These are phyloP conservation scores for Coccomyxa sp. DNA, from an alignment of 139 green algal genomes.

Conservation along the genomic window DNA sequence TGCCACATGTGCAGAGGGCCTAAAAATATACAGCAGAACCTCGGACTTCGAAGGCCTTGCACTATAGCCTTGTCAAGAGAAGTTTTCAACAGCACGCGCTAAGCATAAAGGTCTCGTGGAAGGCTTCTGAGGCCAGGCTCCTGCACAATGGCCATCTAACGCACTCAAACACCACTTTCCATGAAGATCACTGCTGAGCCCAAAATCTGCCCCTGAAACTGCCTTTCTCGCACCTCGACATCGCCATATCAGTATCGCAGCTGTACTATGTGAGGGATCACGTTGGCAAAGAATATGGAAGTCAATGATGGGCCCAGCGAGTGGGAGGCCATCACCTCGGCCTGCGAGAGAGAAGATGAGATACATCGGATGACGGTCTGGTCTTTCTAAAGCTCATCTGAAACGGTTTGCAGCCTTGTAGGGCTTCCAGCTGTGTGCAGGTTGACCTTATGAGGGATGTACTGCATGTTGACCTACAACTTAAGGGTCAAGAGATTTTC, in stretches of 20 bases:
- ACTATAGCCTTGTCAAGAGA: no score
- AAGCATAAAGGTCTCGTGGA: no score
- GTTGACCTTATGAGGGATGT: neutral
- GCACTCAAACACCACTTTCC: neutral
- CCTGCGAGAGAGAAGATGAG: neutral
- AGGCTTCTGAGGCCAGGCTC: no score
- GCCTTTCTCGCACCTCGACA: neutral
- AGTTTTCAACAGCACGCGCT: no score
- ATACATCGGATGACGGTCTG: neutral
- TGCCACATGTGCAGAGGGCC: no score
- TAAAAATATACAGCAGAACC: no score
- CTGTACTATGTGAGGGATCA: neutral
- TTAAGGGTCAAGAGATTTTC: neutral
- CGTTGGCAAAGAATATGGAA: no score
- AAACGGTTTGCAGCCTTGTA: neutral
- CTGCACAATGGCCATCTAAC: no score
- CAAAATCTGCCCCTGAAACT: neutral
- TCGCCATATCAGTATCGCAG: neutral
- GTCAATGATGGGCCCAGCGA: no score
- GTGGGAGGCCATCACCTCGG: neutral
- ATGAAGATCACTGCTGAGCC: neutral
- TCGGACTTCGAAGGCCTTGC: no score
- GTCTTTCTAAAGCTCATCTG: neutral
- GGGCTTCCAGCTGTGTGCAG: neutral
- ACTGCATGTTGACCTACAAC: neutral